These are phyloP conservation scores for Penicillium capsulatum DNA, from an alignment of 2,329 filamentous ascomycete species.

Conservation along the genomic window DNA sequence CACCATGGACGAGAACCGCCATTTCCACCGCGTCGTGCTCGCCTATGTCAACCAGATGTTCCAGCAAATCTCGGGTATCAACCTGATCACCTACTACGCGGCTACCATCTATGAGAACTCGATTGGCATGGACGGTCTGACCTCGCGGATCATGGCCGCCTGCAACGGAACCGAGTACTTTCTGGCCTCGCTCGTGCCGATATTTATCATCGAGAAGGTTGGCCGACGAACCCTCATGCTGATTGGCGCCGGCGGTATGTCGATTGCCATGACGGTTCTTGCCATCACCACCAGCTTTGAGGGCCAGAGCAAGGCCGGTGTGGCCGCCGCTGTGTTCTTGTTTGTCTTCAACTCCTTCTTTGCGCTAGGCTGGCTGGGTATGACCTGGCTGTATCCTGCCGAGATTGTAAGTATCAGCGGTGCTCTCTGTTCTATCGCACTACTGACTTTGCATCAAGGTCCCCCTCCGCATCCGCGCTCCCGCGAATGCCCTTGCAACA, in stretches of 20 bases:
- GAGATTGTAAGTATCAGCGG: slow-evolving; percentile 47
- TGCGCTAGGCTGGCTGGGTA: slow-evolving; percentile 57
- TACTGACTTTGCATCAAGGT: slow-evolving; percentile 3
- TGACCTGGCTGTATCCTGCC: slow-evolving; percentile 60
- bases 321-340: slow-evolving; percentile 51
- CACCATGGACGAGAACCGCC: slow-evolving; percentile 54
- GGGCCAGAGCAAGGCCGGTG: slow-evolving; percentile 36
- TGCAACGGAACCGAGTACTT: slow-evolving; percentile 54
- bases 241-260: slow-evolving; percentile 62
- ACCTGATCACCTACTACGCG: slow-evolving; percentile 46
- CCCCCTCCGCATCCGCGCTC: slow-evolving; percentile 33
- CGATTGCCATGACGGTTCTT: slow-evolving; percentile 61
- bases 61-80: slow-evolving; percentile 47
- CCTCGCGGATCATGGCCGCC: slow-evolving; percentile 51
- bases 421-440: not conserved
- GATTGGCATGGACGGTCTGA: slow-evolving; percentile 37
- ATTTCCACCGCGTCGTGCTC: slow-evolving; percentile 54
- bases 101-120: slow-evolving; percentile 42
- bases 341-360: slow-evolving; percentile 63
- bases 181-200: slow-evolving; percentile 47
- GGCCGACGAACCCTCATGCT: slow-evolving; percentile 66
- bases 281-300: slow-evolving; percentile 39
- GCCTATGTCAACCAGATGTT: slow-evolving; percentile 58
- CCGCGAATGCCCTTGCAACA: slow-evolving; percentile 21
- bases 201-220: slow-evolving; percentile 49